Base-by-base conservation (phyloP, 2,329 filamentous ascomycete species). In the Pleurostoma richardsiae region DNA sequence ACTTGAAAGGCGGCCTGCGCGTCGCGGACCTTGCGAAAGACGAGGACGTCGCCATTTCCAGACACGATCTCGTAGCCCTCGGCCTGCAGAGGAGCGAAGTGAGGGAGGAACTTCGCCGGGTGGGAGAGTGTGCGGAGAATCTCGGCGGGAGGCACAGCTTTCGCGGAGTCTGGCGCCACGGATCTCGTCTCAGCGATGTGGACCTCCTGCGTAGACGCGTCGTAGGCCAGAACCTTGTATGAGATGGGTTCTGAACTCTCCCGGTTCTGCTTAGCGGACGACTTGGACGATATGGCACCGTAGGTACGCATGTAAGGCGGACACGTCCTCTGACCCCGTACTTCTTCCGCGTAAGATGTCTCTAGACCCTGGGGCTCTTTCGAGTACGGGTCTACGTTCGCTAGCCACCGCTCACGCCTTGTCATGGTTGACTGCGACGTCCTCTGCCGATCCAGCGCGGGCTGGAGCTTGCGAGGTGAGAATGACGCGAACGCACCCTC, bases 161-260 rank as follows among this genome's bases (percentile, higher is more conserved):
- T 59, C n/a, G 77, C 66, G 5, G 62, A 64, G 42, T 77, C 71
- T 1, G 70, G 65, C 1, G 76, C 72, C 3, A 72, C 64, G 4
- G 82, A 83, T 1, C 74, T 78, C 1, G 81, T 84, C 52, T 85
- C 80, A 5, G 80, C 81, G 3, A 74, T 70, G 40, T 69, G 75
- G 54, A 88, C 71, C 10, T 67, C 68, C 53, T 83, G 73, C 54
- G 74, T 81, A 6, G 68, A 69, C 2, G 78, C 69, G 53, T 88
- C 81, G 55, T 83, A 87, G 2, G 80, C 83, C 5, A 89, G 70
- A 31, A 88, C 75, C 59, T 80, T 86, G 69, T 86, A 88, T 3
- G 76, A 60, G 11, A 57, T 56, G 19, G 59, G 52, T 6, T 54
- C 43, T 19, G 19, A 19, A 19, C 19, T 19, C 19, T 19, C 19